phyloP scores from a whole-genome alignment of 768 basidiomycete species.

The Mycena indigotica region DNA sequence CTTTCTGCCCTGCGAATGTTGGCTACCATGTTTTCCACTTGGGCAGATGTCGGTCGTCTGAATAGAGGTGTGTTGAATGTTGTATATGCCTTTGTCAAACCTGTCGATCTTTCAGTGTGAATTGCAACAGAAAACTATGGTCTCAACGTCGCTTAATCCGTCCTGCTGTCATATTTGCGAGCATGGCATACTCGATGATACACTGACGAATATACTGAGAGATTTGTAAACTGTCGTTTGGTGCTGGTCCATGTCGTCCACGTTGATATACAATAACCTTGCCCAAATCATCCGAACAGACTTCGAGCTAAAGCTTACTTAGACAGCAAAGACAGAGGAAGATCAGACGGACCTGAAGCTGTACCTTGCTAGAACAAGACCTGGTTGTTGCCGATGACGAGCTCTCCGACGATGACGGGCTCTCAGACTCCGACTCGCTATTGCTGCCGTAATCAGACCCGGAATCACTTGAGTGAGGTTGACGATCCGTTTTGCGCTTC shows the following conservation, averaged over 20 bases:
- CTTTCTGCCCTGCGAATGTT: conserved; percentile 5
- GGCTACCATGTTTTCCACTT: conserved; percentile 12
- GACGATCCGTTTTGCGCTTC: neutral
- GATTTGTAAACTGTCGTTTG: neutral
- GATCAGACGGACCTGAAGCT: neutral
- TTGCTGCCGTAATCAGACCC: neutral
- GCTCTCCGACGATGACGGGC: neutral
- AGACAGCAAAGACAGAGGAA: neutral
- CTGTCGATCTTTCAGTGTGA: neutral
- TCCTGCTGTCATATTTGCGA: neutral
- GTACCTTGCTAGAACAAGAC: neutral
- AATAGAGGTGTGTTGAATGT: neutral
- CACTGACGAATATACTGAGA: conserved; percentile 11
- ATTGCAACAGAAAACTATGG: too few species aligned
- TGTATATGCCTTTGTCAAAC: neutral
- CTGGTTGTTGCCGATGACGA: neutral
- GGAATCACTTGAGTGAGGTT: too few species aligned
- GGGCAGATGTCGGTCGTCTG: neutral
- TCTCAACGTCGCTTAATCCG: conserved; percentile 17
- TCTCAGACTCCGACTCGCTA: neutral
- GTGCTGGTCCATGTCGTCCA: conserved; percentile 2
- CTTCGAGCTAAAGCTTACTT: conserved; percentile 3
- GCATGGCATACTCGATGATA: conserved; percentile 9
- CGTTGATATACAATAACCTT: conserved; percentile 4
- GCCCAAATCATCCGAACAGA: conserved; percentile 7